Evolutionary conservation across 2,329 filamentous ascomycete species (phyloP).

Genomic region (Colletotrichum lentis): DNA sequence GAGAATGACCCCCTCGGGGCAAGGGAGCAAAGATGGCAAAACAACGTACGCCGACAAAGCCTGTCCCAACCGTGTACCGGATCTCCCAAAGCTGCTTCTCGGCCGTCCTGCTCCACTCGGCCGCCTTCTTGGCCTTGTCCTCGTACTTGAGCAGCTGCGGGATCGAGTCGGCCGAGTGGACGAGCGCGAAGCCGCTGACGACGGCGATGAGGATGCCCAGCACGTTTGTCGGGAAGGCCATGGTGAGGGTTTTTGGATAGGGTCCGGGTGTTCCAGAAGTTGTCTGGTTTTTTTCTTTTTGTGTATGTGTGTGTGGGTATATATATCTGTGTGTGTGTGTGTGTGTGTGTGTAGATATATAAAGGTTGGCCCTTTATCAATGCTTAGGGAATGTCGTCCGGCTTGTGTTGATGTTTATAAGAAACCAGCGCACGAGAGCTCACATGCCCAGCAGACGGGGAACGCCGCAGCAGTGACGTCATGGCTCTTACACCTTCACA

Average conservation of each 20-base stretch:
- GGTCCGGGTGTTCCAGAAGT: no score
- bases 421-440: not conserved
- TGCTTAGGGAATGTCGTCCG: no score
- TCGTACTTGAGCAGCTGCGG: conserved; percentile 44
- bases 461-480: conserved; percentile 20
- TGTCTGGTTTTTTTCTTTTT: not conserved
- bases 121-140: conserved; percentile 43
- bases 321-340: no score
- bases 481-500: not conserved
- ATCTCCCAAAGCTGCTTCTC: conserved; percentile 43
- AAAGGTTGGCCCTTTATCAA: no score
- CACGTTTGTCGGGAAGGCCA: conserved; percentile 37
- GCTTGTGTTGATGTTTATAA: not conserved
- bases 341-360: no score
- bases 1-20: not conserved
- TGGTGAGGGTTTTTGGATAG: not conserved
- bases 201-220: conserved; percentile 36
- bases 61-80: conserved; percentile 44
- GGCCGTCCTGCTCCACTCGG: conserved; percentile 44
- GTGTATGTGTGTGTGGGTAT: not conserved
- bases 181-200: conserved; percentile 41
- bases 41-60: conserved; percentile 41
- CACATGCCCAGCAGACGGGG: conserved; percentile 11
- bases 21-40: no score
- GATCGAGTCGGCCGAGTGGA: conserved; percentile 42